phyloP scores from a whole-genome alignment of 306 rosid species.

The Fagus sylvatica region DNA sequence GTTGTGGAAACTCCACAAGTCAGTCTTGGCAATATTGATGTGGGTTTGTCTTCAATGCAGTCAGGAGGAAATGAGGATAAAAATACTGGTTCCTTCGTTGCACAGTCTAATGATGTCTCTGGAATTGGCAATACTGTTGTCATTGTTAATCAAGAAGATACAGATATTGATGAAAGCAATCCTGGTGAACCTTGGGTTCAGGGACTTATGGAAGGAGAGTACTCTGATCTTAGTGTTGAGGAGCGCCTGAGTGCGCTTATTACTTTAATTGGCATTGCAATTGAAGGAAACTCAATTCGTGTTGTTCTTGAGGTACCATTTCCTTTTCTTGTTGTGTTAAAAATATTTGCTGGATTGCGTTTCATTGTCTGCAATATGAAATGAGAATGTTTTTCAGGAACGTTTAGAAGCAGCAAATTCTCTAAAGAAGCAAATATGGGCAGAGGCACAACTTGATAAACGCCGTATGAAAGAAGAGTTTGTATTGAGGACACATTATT shows the following conservation, averaged over 20 bases:
- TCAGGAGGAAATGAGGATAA: conserved; percentile 28
- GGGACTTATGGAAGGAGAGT: conserved; percentile 75
- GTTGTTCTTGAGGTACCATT: conserved; percentile 59
- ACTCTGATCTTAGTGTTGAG: conserved; percentile 75
- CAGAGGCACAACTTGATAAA: conserved; percentile 68
- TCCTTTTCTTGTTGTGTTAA: conserved; percentile 3
- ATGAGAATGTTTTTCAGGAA: conserved; percentile 51
- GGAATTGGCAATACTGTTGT: conserved; percentile 25
- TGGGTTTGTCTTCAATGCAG: conserved; percentile 26
- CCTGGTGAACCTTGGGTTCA: conserved; percentile 73
- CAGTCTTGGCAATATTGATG: conserved; percentile 30
- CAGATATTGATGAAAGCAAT: conserved; percentile 56
- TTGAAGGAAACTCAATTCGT: conserved; percentile 73
- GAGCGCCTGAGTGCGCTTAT: conserved; percentile 74
- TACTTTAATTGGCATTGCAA: conserved; percentile 60
- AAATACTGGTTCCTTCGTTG: conserved; percentile 22
- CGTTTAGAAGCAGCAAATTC: conserved; percentile 82
- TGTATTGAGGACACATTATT: conserved; percentile 37
- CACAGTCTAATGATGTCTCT: conserved; percentile 31
- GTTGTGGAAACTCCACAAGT: conserved; percentile 33
- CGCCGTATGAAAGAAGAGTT: conserved; percentile 60
- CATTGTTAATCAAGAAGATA: conserved; percentile 37
- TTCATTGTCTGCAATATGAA: conserved; percentile 14
- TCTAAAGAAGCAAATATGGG: conserved; percentile 77
- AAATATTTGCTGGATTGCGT: background rate